Conservation (phyloP, 331 rosid species). For the Malus hybrid region DNA sequence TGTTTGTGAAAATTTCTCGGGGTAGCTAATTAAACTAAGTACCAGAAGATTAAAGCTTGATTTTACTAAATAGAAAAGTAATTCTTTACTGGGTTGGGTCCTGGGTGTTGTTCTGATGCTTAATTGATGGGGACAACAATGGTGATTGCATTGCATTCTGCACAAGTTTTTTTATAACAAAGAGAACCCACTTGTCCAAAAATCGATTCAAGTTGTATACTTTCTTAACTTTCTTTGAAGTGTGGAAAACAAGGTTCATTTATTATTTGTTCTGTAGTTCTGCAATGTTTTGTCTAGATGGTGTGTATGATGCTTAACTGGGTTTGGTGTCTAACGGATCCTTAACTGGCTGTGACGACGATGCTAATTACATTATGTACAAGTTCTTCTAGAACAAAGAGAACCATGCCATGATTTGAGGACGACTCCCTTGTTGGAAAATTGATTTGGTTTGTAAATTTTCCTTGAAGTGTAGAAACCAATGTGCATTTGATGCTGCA, state of each 20-base stretch:
- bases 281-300: background rate
- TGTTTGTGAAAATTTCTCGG: background rate
- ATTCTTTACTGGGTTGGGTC: background rate
- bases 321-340: background rate
- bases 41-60: background rate
- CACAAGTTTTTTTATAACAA: background rate
- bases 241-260: background rate
- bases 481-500: background rate
- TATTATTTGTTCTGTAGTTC: background rate
- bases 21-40: background rate
- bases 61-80: background rate
- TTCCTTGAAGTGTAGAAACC: background rate
- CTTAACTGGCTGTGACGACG: background rate
- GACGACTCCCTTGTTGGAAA: background rate
- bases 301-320: background rate
- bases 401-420: background rate
- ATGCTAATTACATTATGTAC: background rate
- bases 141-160: background rate
- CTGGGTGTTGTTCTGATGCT: background rate
- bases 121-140: background rate
- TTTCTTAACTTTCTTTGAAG: background rate
- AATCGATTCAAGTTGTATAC: background rate
- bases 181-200: background rate
- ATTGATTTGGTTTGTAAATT: background rate
- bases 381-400: background rate